Evolutionary conservation across 352 stramenopile species (phyloP).

Genomic region (Phytopythium montanum): DNA sequence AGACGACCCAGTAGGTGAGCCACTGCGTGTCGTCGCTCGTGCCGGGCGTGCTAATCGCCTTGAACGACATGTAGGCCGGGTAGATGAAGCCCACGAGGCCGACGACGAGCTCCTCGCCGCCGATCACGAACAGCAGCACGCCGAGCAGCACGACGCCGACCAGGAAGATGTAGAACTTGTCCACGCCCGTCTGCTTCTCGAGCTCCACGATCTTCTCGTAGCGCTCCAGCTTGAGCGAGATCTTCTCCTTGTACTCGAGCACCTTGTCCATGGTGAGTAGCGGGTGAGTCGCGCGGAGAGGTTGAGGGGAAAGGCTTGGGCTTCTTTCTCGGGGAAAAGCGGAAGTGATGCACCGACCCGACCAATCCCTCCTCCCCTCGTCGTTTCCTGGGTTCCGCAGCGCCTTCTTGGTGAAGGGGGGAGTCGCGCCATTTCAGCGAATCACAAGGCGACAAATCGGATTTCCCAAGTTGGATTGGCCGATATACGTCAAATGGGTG

Average conservation of each 20-base stretch:
- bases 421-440: conserved; percentile 12
- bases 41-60: conserved; percentile 74
- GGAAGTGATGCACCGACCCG: conserved; percentile 33
- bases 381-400: conserved; percentile 3
- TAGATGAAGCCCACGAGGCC: conserved; percentile 87
- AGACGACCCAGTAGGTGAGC: conserved; percentile 94
- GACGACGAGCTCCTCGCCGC: conserved; percentile 72
- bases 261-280: conserved; percentile 66
- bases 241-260: conserved; percentile 82
- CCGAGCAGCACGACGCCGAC: conserved; percentile 37
- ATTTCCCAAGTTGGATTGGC: not conserved
- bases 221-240: conserved; percentile 71
- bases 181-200: conserved; percentile 81
- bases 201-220: conserved; percentile 84
- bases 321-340: conserved; percentile 34
- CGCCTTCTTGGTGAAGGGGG: no score
- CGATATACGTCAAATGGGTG: not conserved
- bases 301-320: conserved; percentile 5
- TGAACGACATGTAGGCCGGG: conserved; percentile 88
- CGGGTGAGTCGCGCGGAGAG: not conserved
- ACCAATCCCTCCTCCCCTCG: not conserved
- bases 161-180: conserved; percentile 88
- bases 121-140: conserved; percentile 75
- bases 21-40: conserved; percentile 85
- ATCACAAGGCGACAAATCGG: conserved; percentile 7